Conservation (phyloP, 306 rosid species). For the Comarum palustre region DNA sequence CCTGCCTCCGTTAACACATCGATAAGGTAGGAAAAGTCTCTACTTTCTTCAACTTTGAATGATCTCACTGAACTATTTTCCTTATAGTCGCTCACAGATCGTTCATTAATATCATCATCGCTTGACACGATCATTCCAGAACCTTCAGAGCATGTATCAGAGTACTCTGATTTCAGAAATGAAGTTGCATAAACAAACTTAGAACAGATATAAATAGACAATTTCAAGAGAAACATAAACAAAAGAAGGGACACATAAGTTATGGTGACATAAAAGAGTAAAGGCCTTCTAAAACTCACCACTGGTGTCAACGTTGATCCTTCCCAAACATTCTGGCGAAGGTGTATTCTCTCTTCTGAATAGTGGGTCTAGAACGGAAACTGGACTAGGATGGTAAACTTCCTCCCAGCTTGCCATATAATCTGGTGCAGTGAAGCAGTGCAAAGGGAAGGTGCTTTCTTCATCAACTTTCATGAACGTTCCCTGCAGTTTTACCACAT, state of each 20-base stretch:
- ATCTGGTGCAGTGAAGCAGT: constrained; percentile 34
- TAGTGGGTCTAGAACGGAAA: constrained; percentile 63
- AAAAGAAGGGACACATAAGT: constrained; percentile 20
- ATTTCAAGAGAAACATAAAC: neutral
- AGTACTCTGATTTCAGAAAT: constrained; percentile 50
- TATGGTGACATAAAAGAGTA: neutral
- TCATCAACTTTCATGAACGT: constrained; percentile 24
- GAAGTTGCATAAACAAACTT: constrained; percentile 20
- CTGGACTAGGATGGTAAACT: constrained; percentile 62
- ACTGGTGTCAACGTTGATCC: constrained; percentile 25
- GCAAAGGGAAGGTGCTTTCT: constrained; percentile 41
- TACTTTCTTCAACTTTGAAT: constrained; percentile 54
- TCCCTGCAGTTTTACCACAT: constrained; percentile 45
- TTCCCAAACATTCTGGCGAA: constrained; percentile 28
- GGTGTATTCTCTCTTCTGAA: constrained; percentile 39
- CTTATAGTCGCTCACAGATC: constrained; percentile 30
- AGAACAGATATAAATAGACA: neutral
- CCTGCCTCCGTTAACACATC: constrained; percentile 66
- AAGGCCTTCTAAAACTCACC: constrained; percentile 37
- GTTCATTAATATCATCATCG: constrained; percentile 55
- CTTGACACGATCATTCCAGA: constrained; percentile 64
- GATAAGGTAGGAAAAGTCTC: constrained; percentile 69
- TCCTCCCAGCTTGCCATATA: constrained; percentile 40
- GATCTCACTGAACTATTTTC: constrained; percentile 31
- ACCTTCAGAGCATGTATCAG: constrained; percentile 54